These are phyloP conservation scores for Trichocladium antarcticum DNA, from an alignment of 495 filamentous ascomycete genomes.

Conservation along the genomic window DNA sequence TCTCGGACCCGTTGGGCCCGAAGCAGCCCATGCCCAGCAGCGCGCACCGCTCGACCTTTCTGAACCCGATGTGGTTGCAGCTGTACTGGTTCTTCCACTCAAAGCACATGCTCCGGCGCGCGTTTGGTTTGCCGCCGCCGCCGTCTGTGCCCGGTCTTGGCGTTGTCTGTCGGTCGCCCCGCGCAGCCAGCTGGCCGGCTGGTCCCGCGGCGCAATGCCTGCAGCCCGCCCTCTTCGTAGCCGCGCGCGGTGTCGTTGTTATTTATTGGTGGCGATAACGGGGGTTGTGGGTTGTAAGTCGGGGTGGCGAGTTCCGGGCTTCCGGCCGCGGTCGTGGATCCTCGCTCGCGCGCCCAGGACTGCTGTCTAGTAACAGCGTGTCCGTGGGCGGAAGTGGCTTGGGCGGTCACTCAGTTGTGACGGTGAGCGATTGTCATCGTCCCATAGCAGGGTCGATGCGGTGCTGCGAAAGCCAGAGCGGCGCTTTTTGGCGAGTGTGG, in stretches of 20 bases:
- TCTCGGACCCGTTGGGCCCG: neutral
- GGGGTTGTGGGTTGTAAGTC: no score
- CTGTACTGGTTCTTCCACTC: slow-evolving; percentile 4
- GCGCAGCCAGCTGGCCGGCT: no score
- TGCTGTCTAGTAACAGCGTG: slow-evolving; percentile 8
- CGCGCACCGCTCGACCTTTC: neutral
- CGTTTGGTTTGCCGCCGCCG: no score
- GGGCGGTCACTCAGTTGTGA: neutral
- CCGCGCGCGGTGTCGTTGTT: neutral
- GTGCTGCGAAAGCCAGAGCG: no score
- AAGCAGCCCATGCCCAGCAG: slow-evolving; percentile 1
- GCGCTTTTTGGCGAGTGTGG: no score
- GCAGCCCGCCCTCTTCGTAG: no score
- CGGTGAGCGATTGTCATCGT: neutral
- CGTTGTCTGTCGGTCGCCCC: no score
- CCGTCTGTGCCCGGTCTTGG: no score
- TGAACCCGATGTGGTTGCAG: slow-evolving; percentile 5
- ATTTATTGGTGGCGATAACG: no score
- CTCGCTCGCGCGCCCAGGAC: neutral
- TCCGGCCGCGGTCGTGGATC: neutral
- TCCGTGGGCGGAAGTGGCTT: neutral
- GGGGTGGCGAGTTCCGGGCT: no score
- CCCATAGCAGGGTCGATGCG: no score
- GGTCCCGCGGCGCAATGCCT: no score
- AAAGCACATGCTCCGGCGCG: neutral